phyloP scores from a whole-genome alignment of 2,329 filamentous ascomycete genomes.

The Microcera coccophila region DNA sequence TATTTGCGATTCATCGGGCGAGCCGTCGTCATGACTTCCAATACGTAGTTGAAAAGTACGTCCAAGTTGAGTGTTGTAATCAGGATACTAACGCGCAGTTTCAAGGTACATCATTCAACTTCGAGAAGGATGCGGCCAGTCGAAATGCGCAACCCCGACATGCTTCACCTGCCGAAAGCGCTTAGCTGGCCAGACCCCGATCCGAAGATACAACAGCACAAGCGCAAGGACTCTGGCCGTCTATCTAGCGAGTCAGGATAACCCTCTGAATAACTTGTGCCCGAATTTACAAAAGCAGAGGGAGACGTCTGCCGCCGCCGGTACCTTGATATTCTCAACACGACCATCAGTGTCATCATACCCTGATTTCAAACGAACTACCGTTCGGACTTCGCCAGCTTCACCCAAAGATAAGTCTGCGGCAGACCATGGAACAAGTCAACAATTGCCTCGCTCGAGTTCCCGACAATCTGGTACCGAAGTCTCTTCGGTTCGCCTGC shows the following conservation, averaged over 20 bases:
- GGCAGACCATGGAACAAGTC: background rate
- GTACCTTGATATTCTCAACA: slow-evolving; percentile 44
- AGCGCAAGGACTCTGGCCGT: slow-evolving; percentile 79
- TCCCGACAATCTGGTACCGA: background rate
- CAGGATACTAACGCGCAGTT: too few relatives aligned
- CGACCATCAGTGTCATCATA: slow-evolving; percentile 18
- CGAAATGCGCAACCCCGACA: slow-evolving; percentile 67
- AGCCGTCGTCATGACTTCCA: slow-evolving; percentile 62
- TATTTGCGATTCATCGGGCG: slow-evolving; percentile 59
- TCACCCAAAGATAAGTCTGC: slow-evolving; percentile 7
- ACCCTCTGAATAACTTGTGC: slow-evolving; percentile 69
- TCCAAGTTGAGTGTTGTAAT: too few relatives aligned
- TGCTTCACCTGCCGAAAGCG: slow-evolving; percentile 77
- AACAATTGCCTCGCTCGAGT: background rate
- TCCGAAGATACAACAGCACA: slow-evolving; percentile 73
- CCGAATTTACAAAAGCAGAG: slow-evolving; percentile 43
- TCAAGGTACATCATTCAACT: slow-evolving; percentile 74
- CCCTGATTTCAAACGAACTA: slow-evolving; percentile 16
- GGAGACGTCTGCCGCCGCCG: slow-evolving; percentile 43
- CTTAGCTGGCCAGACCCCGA: slow-evolving; percentile 61
- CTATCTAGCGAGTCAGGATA: slow-evolving; percentile 74
- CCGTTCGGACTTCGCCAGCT: slow-evolving; percentile 2
- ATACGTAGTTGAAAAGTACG: slow-evolving; percentile 62
- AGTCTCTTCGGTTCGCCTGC: too few relatives aligned
- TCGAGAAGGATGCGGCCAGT: slow-evolving; percentile 71